A percentile compares a stretch with the other conserved stretches of the same genome.
phyloP scores from a whole-genome alignment of 2,329 filamentous ascomycete genomes.

The Aspergillus luchuensis region DNA sequence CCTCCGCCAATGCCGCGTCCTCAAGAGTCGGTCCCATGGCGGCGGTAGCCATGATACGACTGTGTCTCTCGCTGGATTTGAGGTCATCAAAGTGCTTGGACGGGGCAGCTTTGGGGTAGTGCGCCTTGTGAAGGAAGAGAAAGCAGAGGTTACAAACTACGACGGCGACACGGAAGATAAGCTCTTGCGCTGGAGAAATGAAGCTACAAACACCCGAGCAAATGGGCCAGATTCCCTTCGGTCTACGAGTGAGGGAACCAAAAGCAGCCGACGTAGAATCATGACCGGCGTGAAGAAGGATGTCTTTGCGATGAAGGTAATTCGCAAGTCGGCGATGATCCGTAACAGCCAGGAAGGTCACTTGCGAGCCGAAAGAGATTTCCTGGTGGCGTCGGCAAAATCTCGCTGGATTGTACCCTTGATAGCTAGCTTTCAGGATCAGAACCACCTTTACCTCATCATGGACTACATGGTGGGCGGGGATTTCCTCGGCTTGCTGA shows the following conservation, averaged over 20 bases:
- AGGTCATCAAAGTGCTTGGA: constrained; percentile 78
- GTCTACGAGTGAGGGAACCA: constrained; percentile 27
- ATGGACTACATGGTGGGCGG: constrained; percentile 99
- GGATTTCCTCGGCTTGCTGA: constrained; percentile 84
- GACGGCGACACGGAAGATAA: neutral
- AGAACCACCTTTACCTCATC: constrained; percentile 80
- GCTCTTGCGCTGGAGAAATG: constrained; percentile 9
- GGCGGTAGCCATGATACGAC: constrained; percentile 46
- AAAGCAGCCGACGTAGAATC: constrained; percentile 30
- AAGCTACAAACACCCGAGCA: constrained; percentile 18
- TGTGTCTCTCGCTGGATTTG: constrained; percentile 67
- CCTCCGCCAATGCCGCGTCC: constrained; percentile 69
- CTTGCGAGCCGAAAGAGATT: constrained; percentile 85
- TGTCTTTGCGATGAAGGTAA: constrained; percentile 96
- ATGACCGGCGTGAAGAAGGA: constrained; percentile 50
- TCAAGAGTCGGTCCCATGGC: constrained; percentile 64
- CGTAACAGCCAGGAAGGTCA: constrained; percentile 90
- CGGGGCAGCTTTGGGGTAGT: constrained; percentile 96
- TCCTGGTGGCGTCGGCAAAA: constrained; percentile 84
- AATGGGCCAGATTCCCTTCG: constrained; percentile 15
- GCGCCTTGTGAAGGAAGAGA: constrained; percentile 73
- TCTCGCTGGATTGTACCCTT: constrained; percentile 89
- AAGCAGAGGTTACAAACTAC: neutral
- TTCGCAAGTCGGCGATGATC: constrained; percentile 91
- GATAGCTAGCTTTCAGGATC: constrained; percentile 85